Conservation (phyloP, 1,284 basidiomycete genomes). For the Apiotrichum veenhuisii region DNA sequence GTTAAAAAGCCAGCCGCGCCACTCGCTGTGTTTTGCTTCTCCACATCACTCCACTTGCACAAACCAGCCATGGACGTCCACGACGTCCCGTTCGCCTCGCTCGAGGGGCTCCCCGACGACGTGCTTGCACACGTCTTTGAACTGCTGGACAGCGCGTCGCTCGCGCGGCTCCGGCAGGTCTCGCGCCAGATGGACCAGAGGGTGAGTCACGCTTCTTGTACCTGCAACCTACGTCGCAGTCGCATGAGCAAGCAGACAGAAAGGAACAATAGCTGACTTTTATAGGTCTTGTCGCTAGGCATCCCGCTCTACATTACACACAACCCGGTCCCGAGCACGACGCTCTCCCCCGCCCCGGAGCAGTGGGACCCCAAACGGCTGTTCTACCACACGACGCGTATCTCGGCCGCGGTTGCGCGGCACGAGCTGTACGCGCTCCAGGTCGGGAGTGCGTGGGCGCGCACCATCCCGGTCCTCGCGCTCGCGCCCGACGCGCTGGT, state of each 20-base stretch:
- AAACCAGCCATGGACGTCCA: neutral
- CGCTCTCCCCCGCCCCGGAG: constrained; percentile 19
- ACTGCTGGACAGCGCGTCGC: constrained; percentile 21
- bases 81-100: constrained; percentile 5
- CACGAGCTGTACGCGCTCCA: constrained; percentile 38
- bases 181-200: constrained; percentile 14
- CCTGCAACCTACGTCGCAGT: neutral
- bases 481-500: constrained; percentile 25
- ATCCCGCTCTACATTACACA: constrained; percentile 31
- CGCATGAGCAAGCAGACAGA: too few relatives aligned
- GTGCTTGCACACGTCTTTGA: constrained; percentile 30
- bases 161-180: constrained; percentile 22
- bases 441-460: constrained; percentile 36
- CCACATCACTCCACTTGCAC: neutral
- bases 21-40: neutral
- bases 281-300: constrained; percentile 30
- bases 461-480: constrained; percentile 36
- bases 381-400: constrained; percentile 26
- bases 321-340: constrained; percentile 27
- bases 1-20: neutral
- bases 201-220: constrained; percentile 20
- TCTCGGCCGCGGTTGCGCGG: constrained; percentile 14
- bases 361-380: constrained; percentile 24
- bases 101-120: constrained; percentile 42
- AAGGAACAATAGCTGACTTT: constrained; percentile 1